These are phyloP conservation scores for Coemansia sp. DNA, from an alignment of 192 early-diverging fungal species.

Conservation along the genomic window DNA sequence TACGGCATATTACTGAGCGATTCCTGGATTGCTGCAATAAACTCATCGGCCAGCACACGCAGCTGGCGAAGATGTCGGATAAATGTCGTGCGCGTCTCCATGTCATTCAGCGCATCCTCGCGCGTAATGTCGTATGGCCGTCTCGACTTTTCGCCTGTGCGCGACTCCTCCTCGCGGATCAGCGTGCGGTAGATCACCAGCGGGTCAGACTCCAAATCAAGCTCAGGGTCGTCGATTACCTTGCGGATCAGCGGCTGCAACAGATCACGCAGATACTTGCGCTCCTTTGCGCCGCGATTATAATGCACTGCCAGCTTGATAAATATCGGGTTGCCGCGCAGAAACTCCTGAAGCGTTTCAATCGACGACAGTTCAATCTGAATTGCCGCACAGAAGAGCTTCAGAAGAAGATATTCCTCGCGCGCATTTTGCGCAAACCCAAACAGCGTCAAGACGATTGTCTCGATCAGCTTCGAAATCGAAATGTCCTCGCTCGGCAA, in stretches of 20 bases:
- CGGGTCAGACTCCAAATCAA: conserved; percentile 93
- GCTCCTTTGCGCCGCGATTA: conserved; percentile 93
- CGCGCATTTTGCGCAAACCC: conserved; percentile 96
- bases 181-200: conserved; percentile 81
- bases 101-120: conserved; percentile 78
- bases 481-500: conserved; percentile 38
- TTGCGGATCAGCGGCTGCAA: conserved; percentile 78
- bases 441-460: conserved; percentile 87
- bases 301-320: conserved; percentile 96
- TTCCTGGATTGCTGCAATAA: conserved; percentile 76
- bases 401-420: conserved; percentile 95
- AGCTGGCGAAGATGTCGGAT: conserved; percentile 74
- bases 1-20: conserved; percentile 90
- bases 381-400: conserved; percentile 88
- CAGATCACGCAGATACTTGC: conserved; percentile 83
- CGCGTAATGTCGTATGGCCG: conserved; percentile 74
- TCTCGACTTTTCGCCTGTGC: conserved; percentile 77
- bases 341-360: conserved; percentile 81
- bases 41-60: conserved; percentile 75
- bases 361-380: conserved; percentile 87
- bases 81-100: conserved; percentile 70
- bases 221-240: conserved; percentile 69
- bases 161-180: conserved; percentile 87
- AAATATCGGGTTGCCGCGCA: conserved; percentile 94
- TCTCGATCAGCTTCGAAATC: conserved; percentile 77